Conservation (phyloP, 2,329 filamentous ascomycete species). For the Hypoxylon sp. region DNA sequence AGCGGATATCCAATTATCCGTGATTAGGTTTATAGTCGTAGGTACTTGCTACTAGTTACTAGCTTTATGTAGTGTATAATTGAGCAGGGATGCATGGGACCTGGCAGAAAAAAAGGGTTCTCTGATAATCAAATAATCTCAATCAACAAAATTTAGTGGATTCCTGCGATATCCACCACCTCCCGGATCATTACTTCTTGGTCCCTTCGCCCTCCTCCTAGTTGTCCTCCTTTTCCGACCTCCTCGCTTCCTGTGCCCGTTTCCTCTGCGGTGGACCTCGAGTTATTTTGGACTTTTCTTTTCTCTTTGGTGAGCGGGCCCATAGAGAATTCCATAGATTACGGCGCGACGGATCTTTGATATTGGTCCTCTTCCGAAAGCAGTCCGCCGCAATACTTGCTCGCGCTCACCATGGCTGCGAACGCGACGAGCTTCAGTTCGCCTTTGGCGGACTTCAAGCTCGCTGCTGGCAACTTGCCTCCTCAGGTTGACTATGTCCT, state of each 20-base stretch:
- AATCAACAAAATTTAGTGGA: slow-evolving; percentile 45
- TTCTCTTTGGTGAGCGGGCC: slow-evolving; percentile 12
- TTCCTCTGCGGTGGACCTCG: slow-evolving; percentile 17
- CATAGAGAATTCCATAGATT: slow-evolving; percentile 11
- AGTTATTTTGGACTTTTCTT: slow-evolving; percentile 14
- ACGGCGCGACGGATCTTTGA: slow-evolving; percentile 24
- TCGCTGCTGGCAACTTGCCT: slow-evolving; percentile 65
- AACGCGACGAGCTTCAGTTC: slow-evolving; percentile 78
- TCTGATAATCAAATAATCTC: slow-evolving; percentile 44
- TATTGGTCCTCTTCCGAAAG: slow-evolving; percentile 4
- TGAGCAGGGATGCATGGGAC: slow-evolving; percentile 18
- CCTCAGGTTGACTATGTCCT: slow-evolving; percentile 70
- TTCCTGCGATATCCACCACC: slow-evolving; percentile 37
- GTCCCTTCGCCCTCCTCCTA: slow-evolving; percentile 23
- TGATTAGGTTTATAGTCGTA: slow-evolving; percentile 15
- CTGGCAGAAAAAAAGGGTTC: slow-evolving; percentile 35
- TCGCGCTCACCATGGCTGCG: slow-evolving; percentile 63
- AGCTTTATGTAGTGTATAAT: background rate
- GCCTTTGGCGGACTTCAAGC: slow-evolving; percentile 74
- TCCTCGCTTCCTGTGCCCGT: slow-evolving; percentile 6
- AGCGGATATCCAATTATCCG: slow-evolving; percentile 40
- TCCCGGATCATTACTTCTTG: slow-evolving; percentile 13
- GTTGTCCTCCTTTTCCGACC: slow-evolving; percentile 16
- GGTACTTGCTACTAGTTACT: no score
- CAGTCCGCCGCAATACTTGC: slow-evolving; percentile 1